Evolutionary conservation across 2,329 filamentous ascomycete species (phyloP).

Genomic region (Whalleya microplaca): DNA sequence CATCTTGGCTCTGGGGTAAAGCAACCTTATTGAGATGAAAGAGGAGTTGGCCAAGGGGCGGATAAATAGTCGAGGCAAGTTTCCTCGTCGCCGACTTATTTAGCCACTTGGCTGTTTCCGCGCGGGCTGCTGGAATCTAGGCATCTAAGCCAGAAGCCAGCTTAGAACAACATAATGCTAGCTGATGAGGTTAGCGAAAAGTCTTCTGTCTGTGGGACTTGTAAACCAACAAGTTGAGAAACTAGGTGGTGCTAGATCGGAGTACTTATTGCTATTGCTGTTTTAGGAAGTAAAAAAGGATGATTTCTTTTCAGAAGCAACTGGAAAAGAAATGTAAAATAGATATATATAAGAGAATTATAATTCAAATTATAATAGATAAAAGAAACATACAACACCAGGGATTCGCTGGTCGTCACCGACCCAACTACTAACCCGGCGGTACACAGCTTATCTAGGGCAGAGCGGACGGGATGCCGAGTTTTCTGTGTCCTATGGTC

Average conservation of each 20-base stretch:
- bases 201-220: not conserved
- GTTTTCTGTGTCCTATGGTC: no score
- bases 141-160: not conserved
- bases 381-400: no score
- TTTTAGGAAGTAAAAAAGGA: no score
- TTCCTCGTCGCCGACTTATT: constrained; percentile 31
- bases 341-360: no score
- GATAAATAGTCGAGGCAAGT: constrained; percentile 32
- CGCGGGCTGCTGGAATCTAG: constrained; percentile 16
- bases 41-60: constrained; percentile 27
- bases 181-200: not conserved
- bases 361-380: no score
- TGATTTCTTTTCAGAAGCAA: no score
- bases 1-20: constrained; percentile 25
- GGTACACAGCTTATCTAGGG: no score
- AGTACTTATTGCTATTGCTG: no score
- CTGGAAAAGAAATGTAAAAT: no score
- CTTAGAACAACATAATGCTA: constrained; percentile 10
- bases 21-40: constrained; percentile 18
- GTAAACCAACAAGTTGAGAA: not conserved
- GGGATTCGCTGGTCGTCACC: no score
- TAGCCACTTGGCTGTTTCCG: constrained; percentile 26
- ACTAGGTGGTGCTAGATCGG: not conserved
- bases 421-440: no score
- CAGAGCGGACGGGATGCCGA: no score